Percentiles rank a stretch among this genome's conserved stretches.
Conservation (phyloP, 805 yeast species). For the Hyphopichia homilentoma region DNA sequence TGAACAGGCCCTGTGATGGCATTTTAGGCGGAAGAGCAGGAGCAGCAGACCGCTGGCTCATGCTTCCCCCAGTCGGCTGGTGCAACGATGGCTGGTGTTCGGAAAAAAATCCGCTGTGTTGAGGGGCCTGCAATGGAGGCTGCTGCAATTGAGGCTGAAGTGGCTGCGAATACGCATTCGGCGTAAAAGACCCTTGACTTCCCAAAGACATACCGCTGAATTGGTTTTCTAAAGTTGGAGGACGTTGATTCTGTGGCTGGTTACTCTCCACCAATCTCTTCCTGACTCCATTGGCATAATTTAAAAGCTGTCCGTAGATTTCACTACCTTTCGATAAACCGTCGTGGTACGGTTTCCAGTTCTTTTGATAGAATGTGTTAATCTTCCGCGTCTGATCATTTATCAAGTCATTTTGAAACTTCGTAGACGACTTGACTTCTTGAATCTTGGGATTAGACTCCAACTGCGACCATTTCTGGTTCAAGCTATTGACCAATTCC, state of each 20-base stretch:
- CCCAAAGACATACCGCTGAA: slow-evolving; percentile 2
- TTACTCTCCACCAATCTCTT: not conserved
- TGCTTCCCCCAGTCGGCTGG: too few relatives aligned
- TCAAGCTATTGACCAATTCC: slow-evolving; percentile 34
- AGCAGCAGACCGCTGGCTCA: too few relatives aligned
- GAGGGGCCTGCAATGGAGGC: slow-evolving; percentile 4
- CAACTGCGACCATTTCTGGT: slow-evolving; percentile 26
- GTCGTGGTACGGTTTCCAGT: slow-evolving; percentile 54
- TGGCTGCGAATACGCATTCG: slow-evolving; percentile 3
- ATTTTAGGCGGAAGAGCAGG: too few relatives aligned
- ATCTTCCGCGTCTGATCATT: slow-evolving; percentile 30
- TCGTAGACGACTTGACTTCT: slow-evolving; percentile 42
- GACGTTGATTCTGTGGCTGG: not conserved
- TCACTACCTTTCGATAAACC: slow-evolving; percentile 61
- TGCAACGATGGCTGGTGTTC: too few relatives aligned
- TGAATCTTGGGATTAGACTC: slow-evolving; percentile 25
- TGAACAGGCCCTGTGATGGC: too few relatives aligned
- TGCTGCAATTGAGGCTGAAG: slow-evolving; percentile 6
- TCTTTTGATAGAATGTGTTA: slow-evolving; percentile 44
- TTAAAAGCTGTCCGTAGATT: slow-evolving; percentile 55
- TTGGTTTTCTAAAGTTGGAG: slow-evolving; percentile 1
- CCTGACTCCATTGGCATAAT: slow-evolving; percentile 18
- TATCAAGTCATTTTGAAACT: slow-evolving; percentile 31
- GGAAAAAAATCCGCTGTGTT: too few relatives aligned
- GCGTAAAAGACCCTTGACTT: too few relatives aligned